Evolutionary conservation across 1,284 basidiomycete genomes (phyloP).

Genomic region (Meira miltonrushii): DNA sequence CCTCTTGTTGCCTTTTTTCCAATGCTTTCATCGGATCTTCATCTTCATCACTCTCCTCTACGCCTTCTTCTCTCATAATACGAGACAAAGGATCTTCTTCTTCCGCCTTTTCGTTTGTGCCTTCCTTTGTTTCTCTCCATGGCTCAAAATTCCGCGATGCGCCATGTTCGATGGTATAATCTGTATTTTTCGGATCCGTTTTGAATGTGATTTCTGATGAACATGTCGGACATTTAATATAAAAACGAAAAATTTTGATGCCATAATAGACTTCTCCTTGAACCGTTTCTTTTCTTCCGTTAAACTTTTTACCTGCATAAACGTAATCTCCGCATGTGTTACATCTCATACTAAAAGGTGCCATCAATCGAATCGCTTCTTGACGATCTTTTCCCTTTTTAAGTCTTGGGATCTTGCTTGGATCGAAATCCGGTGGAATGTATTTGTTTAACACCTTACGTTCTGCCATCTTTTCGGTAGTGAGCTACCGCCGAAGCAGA

Average conservation of each 20-base stretch:
- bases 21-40: constrained; percentile 89
- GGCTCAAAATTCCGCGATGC: constrained; percentile 49
- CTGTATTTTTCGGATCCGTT: constrained; percentile 15
- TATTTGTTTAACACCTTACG: constrained; percentile 53
- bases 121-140: constrained; percentile 27
- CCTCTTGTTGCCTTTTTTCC: constrained; percentile 83
- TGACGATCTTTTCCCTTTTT: constrained; percentile 85
- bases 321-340: constrained; percentile 91
- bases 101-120: constrained; percentile 8
- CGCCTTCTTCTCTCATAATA: constrained; percentile 21
- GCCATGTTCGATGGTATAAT: constrained; percentile 49
- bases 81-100: constrained; percentile 23
- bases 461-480: too few relatives aligned
- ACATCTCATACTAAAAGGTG: constrained; percentile 88
- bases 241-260: constrained; percentile 72
- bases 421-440: constrained; percentile 81
- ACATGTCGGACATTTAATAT: constrained; percentile 50
- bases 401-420: constrained; percentile 84
- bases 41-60: constrained; percentile 25
- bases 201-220: constrained; percentile 97
- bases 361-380: constrained; percentile 96
- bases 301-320: constrained; percentile 94
- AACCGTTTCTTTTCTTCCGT: constrained; percentile 95
- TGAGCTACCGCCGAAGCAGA: too few relatives aligned
- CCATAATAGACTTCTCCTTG: constrained; percentile 95